phyloP scores from a whole-genome alignment of 2,329 filamentous ascomycete species.

The Pseudogymnoascus sp. region DNA sequence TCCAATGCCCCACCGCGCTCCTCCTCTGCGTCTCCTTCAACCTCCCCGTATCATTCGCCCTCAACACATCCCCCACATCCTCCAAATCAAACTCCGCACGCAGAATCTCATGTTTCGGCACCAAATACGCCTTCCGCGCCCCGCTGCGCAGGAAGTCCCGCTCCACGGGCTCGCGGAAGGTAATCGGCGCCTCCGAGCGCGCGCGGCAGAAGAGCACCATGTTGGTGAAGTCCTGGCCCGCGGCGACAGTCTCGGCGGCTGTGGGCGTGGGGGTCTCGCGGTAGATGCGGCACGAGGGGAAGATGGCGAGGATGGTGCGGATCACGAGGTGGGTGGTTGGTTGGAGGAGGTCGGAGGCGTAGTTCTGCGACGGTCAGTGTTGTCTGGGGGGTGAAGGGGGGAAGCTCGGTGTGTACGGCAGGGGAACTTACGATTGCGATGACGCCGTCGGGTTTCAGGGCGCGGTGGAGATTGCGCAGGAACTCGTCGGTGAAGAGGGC shows the following conservation, averaged over 20 bases:
- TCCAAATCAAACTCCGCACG: conserved; percentile 24
- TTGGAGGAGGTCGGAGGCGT: conserved; percentile 78
- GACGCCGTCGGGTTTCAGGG: conserved; percentile 71
- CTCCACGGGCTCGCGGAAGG: conserved; percentile 58
- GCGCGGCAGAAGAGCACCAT: conserved; percentile 80
- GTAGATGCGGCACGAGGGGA: conserved; percentile 86
- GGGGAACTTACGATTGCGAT: conserved; percentile 82
- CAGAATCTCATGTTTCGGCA: conserved; percentile 65
- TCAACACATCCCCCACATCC: conserved; percentile 43
- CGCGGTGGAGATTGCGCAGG: conserved; percentile 57
- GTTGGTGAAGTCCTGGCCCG: conserved; percentile 74
- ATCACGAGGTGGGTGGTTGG: conserved; percentile 72
- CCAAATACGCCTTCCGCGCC: conserved; percentile 61
- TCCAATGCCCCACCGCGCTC: conserved; percentile 81
- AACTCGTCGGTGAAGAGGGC: conserved; percentile 84
- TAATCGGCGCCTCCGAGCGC: conserved; percentile 40
- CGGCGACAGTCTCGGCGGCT: conserved; percentile 38
- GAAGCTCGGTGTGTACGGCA: no score
- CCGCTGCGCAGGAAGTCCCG: conserved; percentile 67
- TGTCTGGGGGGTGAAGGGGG: not conserved
- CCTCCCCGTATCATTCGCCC: conserved; percentile 54
- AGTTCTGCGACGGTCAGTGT: conserved; percentile 57
- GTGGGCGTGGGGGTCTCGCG: conserved; percentile 60
- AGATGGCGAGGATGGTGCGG: conserved; percentile 72
- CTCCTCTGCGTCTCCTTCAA: conserved; percentile 65